Evolutionary conservation across 345 rosid genomes (phyloP), one percentile per base, ranked within the genome.

Genomic region (Boechera stricta): DNA sequence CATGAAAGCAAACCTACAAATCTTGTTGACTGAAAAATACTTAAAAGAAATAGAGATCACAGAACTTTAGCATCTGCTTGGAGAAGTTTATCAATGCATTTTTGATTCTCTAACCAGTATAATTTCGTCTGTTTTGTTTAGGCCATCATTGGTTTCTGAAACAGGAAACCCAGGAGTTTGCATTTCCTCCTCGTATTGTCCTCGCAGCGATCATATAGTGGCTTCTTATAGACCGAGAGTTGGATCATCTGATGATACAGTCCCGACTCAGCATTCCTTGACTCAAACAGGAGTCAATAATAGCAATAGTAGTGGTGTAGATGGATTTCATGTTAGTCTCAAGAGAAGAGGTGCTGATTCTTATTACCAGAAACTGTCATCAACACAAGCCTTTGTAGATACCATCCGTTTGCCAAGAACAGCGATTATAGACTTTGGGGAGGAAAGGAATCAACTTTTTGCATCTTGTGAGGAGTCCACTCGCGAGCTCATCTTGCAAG

Each of bases 161-260:
- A 80, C 90, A 10, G 87, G 74, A 67, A 81, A 84, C 79, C 83
- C 78, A 82, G 98, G 96, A 75, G 91, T 87, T 18, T 94, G 98
- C 73, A 89, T 90, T 16, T 89, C 97, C 42, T 86, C 90, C 58
- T 85, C 98, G 39, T 83, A 86, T 73, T 85, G 87, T 74, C 81
- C 85, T 35, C 60, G 72, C 62, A 86, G 81, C 11, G 81, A 87
- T 41, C 88, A 87, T 72, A 75, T 90, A 28, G 86, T 94, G 65
- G 93, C 91, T 69, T 82, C 96, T 7, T 94, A 83, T 64, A 97
- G 98, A 69, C 96, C 97, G 6, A 85, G 81, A 82, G 80, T 85
- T 31, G 85, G 85, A 58, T 58, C 81, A 58, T 58, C 82, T 42
- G 77, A 57, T 29, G 94, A 82, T 65, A 64, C 83, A 66, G 28